These are phyloP conservation scores for Neoboletus brunneissimus DNA, from an alignment of 768 basidiomycete species.

Conservation along the genomic window DNA sequence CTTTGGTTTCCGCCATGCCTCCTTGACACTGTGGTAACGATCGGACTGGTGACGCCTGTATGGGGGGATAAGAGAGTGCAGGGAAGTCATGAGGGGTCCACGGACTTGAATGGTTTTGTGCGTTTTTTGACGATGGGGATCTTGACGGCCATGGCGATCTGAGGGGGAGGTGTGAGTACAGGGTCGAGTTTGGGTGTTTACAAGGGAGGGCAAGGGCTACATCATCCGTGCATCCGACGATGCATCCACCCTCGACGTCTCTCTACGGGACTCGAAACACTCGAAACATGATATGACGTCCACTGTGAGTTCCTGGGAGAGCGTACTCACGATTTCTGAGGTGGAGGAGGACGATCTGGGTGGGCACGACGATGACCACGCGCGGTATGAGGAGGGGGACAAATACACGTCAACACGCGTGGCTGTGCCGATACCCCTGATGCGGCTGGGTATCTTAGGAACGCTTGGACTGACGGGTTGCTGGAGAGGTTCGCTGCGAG, in stretches of 20 bases:
- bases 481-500: background rate
- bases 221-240: constrained; percentile 22
- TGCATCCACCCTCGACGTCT: constrained; percentile 23
- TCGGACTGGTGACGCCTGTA: constrained; percentile 96
- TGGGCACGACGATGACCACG: constrained; percentile 3
- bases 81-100: constrained; percentile 16
- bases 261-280: background rate
- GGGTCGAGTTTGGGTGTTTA: background rate
- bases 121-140: constrained; percentile 92
- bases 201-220: background rate
- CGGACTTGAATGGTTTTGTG: constrained; percentile 94
- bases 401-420: constrained; percentile 27
- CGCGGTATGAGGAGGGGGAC: constrained; percentile 5
- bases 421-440: constrained; percentile 19
- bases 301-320: background rate
- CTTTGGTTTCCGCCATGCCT: constrained; percentile 99
- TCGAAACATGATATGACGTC: background rate
- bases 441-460: background rate
- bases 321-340: constrained; percentile 52
- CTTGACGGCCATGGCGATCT: constrained; percentile 47
- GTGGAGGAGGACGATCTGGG: constrained; percentile 45
- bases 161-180: constrained; percentile 13
- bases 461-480: background rate
- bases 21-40: constrained; percentile 95
- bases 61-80: constrained; percentile 13